Percentiles rank a stretch among this genome's conserved stretches.
Conservation (phyloP, 2,329 filamentous ascomycete species). For the Rutstroemia sydowiana region DNA sequence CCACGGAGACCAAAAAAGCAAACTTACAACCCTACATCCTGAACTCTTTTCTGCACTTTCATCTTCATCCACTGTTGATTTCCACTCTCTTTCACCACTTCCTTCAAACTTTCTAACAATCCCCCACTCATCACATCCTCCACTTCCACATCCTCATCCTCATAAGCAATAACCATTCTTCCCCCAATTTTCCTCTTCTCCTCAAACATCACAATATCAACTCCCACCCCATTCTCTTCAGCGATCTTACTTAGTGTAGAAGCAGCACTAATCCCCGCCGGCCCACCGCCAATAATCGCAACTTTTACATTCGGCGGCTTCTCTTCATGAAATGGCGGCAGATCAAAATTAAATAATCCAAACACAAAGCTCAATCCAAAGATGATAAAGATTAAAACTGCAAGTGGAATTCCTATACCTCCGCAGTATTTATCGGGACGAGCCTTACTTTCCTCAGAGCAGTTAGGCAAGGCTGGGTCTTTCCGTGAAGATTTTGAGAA, state of each 20-base stretch:
- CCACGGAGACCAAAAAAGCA: too few relatives aligned
- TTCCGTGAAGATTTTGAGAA: too few relatives aligned
- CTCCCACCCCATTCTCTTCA: background rate
- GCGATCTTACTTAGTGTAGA: background rate
- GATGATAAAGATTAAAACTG: too few relatives aligned
- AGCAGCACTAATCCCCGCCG: background rate
- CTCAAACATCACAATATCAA: slow-evolving; percentile 1
- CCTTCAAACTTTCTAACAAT: background rate
- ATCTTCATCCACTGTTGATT: background rate
- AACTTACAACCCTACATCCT: background rate
- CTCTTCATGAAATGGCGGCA: too few relatives aligned
- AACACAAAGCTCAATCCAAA: too few relatives aligned
- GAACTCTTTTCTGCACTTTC: background rate
- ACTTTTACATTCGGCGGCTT: too few relatives aligned
- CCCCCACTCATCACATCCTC: slow-evolving; percentile 2
- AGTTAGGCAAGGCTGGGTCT: too few relatives aligned
- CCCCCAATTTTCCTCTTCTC: background rate
- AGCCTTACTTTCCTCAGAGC: too few relatives aligned
- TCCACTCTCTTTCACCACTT: background rate
- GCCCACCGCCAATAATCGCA: slow-evolving; percentile 1
- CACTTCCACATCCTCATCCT: background rate
- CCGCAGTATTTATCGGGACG: too few relatives aligned
- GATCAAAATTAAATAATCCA: too few relatives aligned
- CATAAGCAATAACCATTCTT: background rate
- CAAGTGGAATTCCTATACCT: too few relatives aligned